Evolutionary conservation across 2,329 filamentous ascomycete species (phyloP), one percentile per base, ranked within the genome.

Genomic region (Plectosphaerella sp.): DNA sequence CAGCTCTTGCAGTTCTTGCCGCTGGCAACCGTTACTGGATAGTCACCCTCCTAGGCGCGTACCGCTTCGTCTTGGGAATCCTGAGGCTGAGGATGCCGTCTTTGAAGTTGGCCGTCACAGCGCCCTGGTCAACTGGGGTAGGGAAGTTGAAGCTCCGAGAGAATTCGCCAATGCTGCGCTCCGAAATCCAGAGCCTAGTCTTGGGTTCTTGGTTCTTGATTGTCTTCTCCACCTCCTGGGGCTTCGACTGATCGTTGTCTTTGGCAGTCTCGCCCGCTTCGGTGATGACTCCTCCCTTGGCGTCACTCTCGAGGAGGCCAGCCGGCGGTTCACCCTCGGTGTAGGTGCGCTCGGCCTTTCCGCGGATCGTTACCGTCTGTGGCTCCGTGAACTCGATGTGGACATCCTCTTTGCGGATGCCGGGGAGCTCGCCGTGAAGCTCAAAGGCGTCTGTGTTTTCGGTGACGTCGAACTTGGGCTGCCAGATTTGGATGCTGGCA

Each of bases 381-480:
- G 79, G 75, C 64, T 93, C 88, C 53, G 83, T 85, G 76, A 92
- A 93, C 64, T 93, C 88, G 65, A 93, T 88, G 65, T 79, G 75
- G 63, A 94, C 74, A 62, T 91, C 76, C 60, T 89, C 83, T 72
- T 89, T 88, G 57, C 81, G 79, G 60, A 92, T 76, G 51, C 89
- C 89, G 0, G 89, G 86, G 7, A 93, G 82, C 69, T 93, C 89
- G 62, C 89, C 89, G 61, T 92, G 83, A 18, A 93, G 84, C 70
- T 93, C 86, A 65, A 91, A 93, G 57, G 74, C 67, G 7, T 82
- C 71, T 55, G 79, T 78, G 14, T 79, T 81, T 73, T 94, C 89
- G 66, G 82, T 84, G 56, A 92, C 78, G 62, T 93, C 89, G 64
- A 93, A 93, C 70, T 84, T 87, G 51, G 89, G 89, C 53, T 82